Evolutionary conservation across 331 rosid genomes (phyloP).

Genomic region (Quercus phellos): DNA sequence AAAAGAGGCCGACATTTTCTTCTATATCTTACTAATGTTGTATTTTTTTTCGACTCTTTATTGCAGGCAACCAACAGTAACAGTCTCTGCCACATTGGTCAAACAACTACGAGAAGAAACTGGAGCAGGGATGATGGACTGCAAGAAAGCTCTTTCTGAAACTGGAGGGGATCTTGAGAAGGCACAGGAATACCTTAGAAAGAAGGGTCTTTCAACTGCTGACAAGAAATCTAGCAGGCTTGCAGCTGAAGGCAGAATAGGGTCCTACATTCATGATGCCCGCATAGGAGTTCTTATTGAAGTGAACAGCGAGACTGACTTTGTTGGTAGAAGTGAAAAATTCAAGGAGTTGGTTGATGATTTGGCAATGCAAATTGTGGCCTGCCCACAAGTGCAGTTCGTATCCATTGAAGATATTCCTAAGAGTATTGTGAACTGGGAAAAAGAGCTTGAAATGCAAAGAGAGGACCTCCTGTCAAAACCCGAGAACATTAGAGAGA

Average conservation of each 20-base stretch:
- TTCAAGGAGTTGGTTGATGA: slow-evolving; percentile 88
- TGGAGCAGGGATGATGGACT: slow-evolving; percentile 98
- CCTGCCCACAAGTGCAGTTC: slow-evolving; percentile 73
- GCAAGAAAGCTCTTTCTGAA: slow-evolving; percentile 88
- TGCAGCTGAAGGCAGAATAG: slow-evolving; percentile 92
- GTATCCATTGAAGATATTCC: slow-evolving; percentile 85
- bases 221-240: slow-evolving; percentile 86
- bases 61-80: slow-evolving; percentile 58
- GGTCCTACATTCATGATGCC: slow-evolving; percentile 83
- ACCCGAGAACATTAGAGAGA: slow-evolving; percentile 94
- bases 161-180: slow-evolving; percentile 80
- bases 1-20: not conserved
- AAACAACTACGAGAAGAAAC: slow-evolving; percentile 87
- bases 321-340: slow-evolving; percentile 75
- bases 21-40: slow-evolving; percentile 9
- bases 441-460: slow-evolving; percentile 85
- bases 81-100: slow-evolving; percentile 64
- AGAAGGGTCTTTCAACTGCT: slow-evolving; percentile 86
- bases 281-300: slow-evolving; percentile 89
- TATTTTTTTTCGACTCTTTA: slow-evolving; percentile 2
- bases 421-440: slow-evolving; percentile 48
- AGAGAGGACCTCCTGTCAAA: slow-evolving; percentile 80
- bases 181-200: slow-evolving; percentile 92
- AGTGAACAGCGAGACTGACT: slow-evolving; percentile 91
- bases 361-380: slow-evolving; percentile 95